Conservation (phyloP, 306 rosid genomes). For the Glycine tomentella region DNA sequence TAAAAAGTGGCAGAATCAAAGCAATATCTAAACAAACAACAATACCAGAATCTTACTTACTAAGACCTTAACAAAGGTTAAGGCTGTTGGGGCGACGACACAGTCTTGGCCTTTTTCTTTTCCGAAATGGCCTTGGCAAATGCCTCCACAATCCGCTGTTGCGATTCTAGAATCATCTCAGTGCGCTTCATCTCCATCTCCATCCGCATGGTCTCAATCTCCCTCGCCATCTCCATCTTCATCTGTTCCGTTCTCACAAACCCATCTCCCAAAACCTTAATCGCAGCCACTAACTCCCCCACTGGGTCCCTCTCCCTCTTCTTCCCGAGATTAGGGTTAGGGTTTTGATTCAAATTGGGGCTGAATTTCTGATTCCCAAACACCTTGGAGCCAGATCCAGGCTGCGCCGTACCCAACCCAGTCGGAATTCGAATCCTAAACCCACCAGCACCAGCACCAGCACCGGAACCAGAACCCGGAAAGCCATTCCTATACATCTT, state of each 20-base stretch:
- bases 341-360: conserved; percentile 51
- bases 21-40: conserved; percentile 20
- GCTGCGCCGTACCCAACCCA: conserved; percentile 72
- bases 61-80: background rate
- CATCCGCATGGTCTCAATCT: conserved; percentile 87
- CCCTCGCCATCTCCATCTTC: conserved; percentile 98
- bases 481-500: conserved; percentile 66
- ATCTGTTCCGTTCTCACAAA: conserved; percentile 92
- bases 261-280: conserved; percentile 87
- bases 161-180: conserved; percentile 94
- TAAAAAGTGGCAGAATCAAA: background rate
- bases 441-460: conserved; percentile 49
- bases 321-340: conserved; percentile 51
- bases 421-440: conserved; percentile 84
- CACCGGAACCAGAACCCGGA: conserved; percentile 28
- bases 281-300: conserved; percentile 81
- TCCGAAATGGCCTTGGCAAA: conserved; percentile 79
- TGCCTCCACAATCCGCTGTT: conserved; percentile 85
- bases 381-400: conserved; percentile 65
- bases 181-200: conserved; percentile 98
- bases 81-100: conserved; percentile 67
- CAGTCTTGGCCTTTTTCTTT: conserved; percentile 70
- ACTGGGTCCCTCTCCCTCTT: conserved; percentile 66
- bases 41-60: conserved; percentile 16
- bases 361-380: conserved; percentile 62